Evolutionary conservation across 768 basidiomycete species (phyloP), one percentile per base, ranked within the genome.

Genomic region (Kwoniella sp.): DNA sequence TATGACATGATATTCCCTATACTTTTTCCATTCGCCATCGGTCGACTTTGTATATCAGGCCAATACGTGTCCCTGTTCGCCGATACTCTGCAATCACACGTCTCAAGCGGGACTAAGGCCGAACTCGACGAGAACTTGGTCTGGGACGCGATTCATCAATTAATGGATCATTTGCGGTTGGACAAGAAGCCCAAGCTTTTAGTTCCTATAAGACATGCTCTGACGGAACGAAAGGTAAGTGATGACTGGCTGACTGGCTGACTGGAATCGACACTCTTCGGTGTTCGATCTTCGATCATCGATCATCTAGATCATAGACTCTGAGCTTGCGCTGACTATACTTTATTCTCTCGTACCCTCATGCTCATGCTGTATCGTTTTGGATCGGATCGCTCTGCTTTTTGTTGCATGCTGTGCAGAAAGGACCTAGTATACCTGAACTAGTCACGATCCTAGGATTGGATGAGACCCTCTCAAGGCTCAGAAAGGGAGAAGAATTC

Each of bases 161-260:
- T 72, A 15, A 50, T 69, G 17, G 49, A 58, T 21, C 44, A 58
- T 40, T 19, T 68, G 1, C 30, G 58, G 1, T 40, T 69, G 25
- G 58, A 68, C 40, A 63, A 56, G n/a, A 71, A 71, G 48, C 88
- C 85, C 55, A 68, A 81, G 22, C 86, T 91, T 68, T 88, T 93
- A 87, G 88, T 85, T 1, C 84, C 86, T 0, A 78, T 95, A 55
- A 81, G 94, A 56, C 86, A 90, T 73, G 89, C 88, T 2, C 76
- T 96, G 68, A 92, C 89, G 0, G 93, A 88, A 1, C 85, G 87
- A 82, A 92, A 90, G 86, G 93, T 89, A 60, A n/a, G 84, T 72
- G 17, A 53, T 5, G 21, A 13, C 21, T 19, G 13, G 25, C 1
- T 27, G n/a, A 24, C 54, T 37, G n/a, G n/a, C n/a, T n/a, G n/a